Evolutionary conservation across 2,329 filamentous ascomycete species (phyloP).

Genomic region (Verticillium nonalfalfae): DNA sequence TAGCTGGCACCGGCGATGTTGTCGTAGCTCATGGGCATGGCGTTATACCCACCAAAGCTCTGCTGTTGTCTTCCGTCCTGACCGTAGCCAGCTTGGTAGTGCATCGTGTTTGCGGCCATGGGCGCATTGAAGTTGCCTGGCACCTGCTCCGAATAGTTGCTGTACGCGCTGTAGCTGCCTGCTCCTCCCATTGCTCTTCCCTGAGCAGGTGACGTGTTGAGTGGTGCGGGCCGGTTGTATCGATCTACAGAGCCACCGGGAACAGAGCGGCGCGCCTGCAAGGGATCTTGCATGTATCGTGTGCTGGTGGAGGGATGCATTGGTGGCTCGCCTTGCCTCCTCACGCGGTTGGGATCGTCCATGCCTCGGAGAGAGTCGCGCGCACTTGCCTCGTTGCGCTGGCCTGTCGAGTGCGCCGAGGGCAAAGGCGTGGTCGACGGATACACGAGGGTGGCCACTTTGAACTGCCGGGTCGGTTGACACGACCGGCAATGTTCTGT

Average conservation of each 20-base stretch:
- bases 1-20: constrained; percentile 36
- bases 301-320: constrained; percentile 53
- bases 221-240: constrained; percentile 41
- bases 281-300: constrained; percentile 45
- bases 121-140: constrained; percentile 46
- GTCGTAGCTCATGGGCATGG: constrained; percentile 66
- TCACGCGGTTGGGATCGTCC: constrained; percentile 69
- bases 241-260: constrained; percentile 27
- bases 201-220: constrained; percentile 41
- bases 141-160: constrained; percentile 45
- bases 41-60: constrained; percentile 51
- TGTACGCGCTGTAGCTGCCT: constrained; percentile 50
- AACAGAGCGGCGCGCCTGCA: constrained; percentile 34
- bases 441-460: constrained; percentile 55
- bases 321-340: constrained; percentile 69
- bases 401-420: constrained; percentile 58
- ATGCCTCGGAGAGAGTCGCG: constrained; percentile 56
- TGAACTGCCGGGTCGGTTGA: constrained; percentile 32
- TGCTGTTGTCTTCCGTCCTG: constrained; percentile 54
- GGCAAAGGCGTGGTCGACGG: constrained; percentile 57
- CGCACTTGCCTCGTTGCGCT: constrained; percentile 47
- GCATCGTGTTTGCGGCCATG: constrained; percentile 48
- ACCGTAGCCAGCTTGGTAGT: constrained; percentile 61
- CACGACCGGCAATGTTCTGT: constrained; percentile 15
- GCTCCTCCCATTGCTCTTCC: constrained; percentile 47